Evolutionary conservation across 805 yeast species (phyloP).

Genomic region (Yamadazyma nakazawae): DNA sequence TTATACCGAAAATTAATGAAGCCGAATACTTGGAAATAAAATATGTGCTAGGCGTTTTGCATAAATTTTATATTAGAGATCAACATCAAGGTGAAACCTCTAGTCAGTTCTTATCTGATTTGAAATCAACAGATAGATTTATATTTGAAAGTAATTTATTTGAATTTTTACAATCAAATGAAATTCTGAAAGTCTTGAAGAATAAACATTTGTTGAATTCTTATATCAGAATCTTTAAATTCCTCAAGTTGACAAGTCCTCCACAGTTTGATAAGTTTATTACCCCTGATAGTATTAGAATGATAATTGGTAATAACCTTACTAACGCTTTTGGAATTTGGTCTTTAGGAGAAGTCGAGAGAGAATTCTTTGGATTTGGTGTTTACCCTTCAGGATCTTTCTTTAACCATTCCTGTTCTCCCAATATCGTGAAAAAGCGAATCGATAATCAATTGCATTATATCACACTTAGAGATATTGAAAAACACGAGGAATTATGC

Average conservation of each 20-base stretch:
- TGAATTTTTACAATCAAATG: slow-evolving; percentile 49
- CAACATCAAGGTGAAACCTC: background rate
- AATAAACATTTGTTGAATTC: slow-evolving; percentile 49
- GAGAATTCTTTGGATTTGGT: slow-evolving; percentile 57
- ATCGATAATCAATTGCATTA: slow-evolving; percentile 39
- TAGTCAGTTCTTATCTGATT: slow-evolving; percentile 4
- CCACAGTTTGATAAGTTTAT: slow-evolving; percentile 30
- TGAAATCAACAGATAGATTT: slow-evolving; percentile 1
- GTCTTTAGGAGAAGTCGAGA: slow-evolving; percentile 40
- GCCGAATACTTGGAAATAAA: slow-evolving; percentile 52
- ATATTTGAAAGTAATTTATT: slow-evolving; percentile 29
- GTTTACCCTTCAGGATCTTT: slow-evolving; percentile 62
- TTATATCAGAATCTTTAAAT: slow-evolving; percentile 47
- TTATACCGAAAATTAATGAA: slow-evolving; percentile 46
- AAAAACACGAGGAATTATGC: slow-evolving; percentile 48
- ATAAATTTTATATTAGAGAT: slow-evolving; percentile 21
- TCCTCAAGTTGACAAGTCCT: slow-evolving; percentile 41
- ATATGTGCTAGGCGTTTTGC: slow-evolving; percentile 41
- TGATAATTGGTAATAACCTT: slow-evolving; percentile 54
- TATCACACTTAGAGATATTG: slow-evolving; percentile 38
- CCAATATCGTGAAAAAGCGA: slow-evolving; percentile 51
- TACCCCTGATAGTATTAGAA: slow-evolving; percentile 39
- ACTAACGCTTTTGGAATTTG: slow-evolving; percentile 72
- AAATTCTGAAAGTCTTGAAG: slow-evolving; percentile 39
- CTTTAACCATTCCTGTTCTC: slow-evolving; percentile 64